These are phyloP conservation scores for Suhomyces faveliae DNA, from an alignment of 805 yeast species.

Conservation along the genomic window DNA sequence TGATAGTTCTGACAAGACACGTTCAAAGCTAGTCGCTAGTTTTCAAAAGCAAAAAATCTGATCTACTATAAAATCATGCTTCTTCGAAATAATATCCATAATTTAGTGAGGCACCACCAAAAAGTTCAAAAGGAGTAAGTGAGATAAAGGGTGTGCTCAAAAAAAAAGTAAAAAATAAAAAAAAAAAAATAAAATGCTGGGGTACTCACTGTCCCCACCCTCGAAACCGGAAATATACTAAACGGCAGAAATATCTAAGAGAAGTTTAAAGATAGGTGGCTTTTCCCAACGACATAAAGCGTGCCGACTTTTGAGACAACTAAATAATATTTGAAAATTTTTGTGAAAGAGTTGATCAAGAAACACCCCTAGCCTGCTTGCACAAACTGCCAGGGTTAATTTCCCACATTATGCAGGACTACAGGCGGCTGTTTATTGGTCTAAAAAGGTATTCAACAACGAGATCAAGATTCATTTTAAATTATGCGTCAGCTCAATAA, in stretches of 20 bases:
- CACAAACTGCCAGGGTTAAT: background rate
- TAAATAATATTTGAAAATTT: background rate
- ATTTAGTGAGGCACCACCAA: background rate
- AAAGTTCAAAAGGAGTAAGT: background rate
- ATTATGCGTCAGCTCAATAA: background rate
- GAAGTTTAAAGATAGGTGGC: background rate
- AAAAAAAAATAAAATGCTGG: background rate
- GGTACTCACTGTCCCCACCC: background rate
- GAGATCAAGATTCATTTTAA: background rate
- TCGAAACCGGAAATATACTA: background rate
- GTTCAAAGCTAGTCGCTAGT: background rate
- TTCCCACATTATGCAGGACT: background rate
- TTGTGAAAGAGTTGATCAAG: background rate
- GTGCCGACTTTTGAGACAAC: background rate
- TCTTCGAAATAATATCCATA: background rate
- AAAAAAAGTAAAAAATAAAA: background rate
- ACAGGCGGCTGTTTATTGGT: background rate
- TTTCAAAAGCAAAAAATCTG: background rate
- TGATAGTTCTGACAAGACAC: background rate
- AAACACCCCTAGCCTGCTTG: background rate
- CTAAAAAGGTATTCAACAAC: background rate
- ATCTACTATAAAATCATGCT: background rate
- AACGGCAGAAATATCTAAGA: background rate
- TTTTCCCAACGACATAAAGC: background rate
- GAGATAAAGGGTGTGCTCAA: background rate